A percentile compares a stretch with the other conserved stretches of the same genome.
phyloP scores from a whole-genome alignment of 805 yeast genomes.

The Hanseniaspora taiwanica region DNA sequence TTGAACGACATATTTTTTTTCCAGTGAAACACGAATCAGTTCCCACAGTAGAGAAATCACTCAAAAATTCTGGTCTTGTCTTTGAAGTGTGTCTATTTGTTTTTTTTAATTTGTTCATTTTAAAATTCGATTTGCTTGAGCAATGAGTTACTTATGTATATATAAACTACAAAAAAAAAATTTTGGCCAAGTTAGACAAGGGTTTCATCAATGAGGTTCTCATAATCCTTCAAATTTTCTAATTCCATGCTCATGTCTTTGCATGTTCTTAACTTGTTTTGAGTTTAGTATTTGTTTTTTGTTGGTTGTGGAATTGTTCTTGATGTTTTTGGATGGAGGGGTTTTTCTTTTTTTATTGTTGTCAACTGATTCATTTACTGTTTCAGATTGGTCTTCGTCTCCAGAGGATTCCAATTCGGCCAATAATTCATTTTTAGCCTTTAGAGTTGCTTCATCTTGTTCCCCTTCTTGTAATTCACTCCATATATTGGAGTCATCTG shows the following conservation, averaged over 20 bases:
- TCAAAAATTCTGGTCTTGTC: too few species aligned
- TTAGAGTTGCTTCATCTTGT: constrained; percentile 8
- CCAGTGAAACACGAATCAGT: too few species aligned
- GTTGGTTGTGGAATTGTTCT: constrained; percentile 6
- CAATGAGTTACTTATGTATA: background rate
- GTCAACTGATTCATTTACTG: constrained; percentile 6
- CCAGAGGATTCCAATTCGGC: constrained; percentile 18
- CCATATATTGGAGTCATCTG: constrained; percentile 1
- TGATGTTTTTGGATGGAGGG: background rate
- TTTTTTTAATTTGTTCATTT: too few species aligned
- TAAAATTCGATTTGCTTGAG: background rate
- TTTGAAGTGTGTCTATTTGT: too few species aligned
- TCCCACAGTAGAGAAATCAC: too few species aligned
- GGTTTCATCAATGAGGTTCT: background rate
- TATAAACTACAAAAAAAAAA: background rate
- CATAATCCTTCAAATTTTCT: constrained; percentile 48
- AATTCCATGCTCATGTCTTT: constrained; percentile 48
- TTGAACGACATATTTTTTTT: too few species aligned
- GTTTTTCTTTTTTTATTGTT: constrained; percentile 9
- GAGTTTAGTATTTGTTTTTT: constrained; percentile 17
- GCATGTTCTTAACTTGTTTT: constrained; percentile 23
- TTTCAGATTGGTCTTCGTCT: constrained; percentile 12
- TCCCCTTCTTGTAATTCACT: constrained; percentile 3
- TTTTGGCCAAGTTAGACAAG: too few species aligned
- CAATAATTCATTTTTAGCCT: constrained; percentile 20